Base-by-base conservation (phyloP, 805 yeast species). In the Maudiozyma saulgeensis region DNA sequence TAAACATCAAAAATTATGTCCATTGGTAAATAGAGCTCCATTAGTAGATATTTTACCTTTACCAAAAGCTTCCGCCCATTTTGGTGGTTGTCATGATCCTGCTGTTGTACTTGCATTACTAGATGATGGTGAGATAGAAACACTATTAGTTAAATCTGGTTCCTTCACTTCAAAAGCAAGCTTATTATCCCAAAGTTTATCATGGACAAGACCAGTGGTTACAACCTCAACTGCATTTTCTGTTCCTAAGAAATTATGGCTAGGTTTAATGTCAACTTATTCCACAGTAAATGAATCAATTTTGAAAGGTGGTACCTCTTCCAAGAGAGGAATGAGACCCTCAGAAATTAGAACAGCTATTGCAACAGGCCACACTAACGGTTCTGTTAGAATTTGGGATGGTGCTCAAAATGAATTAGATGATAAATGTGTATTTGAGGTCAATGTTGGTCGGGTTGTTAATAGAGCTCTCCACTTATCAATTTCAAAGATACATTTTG, bases 351-450 rank as follows among this genome's bases (percentile, higher is more conserved):
- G 85, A 40, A 78, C 82, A 3, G 78, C 77, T 12, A 70, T 90
- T 41, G 81, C 88, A 1, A 82, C 96, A 0, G 98, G 97, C 0
- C 96, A 93, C 61, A 78, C 81, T 35, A 84, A 84, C 62, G 98
- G 97, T 0, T 77, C 82, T 35, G 79, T 93, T 0, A 75, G 96
- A 48, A 71, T 91, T 9, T 82, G 89, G 81, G 96, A 91, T 67
- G 82, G 88, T 0, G 80, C 95, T 0, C 79, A 81, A 49, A 84
- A 85, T 19, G 96, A 87, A 53, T 58, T 81, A 6, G 80, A 75
- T 49, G 81, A 80, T 39, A 68, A 76, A 8, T 69, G 77, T 6
- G 81, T 80, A 3, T 68, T 84, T 54, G 86, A 82, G 53, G 74
- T 83, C 37, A 77, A 79, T 56, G 69, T 82, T 11, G 67, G 80